A percentile compares a stretch with the other conserved stretches of the same genome.
These are phyloP conservation scores for Phlebiopsis flavidoalba DNA, from an alignment of 768 basidiomycete genomes.

Conservation along the genomic window DNA sequence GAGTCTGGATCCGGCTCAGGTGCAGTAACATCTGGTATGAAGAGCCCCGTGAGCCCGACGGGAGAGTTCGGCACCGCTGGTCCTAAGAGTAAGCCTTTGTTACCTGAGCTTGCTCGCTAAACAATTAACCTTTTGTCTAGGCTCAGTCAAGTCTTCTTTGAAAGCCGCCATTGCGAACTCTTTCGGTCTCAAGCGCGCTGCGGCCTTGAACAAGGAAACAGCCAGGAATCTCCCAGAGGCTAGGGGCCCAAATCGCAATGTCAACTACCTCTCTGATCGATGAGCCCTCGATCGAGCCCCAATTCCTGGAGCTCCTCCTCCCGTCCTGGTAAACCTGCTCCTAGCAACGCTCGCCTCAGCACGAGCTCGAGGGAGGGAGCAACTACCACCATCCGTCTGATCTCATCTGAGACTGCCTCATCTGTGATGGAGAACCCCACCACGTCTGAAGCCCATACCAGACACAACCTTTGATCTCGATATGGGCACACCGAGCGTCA, in stretches of 20 bases:
- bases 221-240: no score
- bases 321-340: slow-evolving; percentile 58
- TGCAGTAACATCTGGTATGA: slow-evolving; percentile 40
- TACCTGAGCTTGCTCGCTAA: background rate
- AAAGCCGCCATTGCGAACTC: slow-evolving; percentile 67
- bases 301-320: slow-evolving; percentile 55
- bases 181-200: slow-evolving; percentile 58
- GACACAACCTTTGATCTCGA: slow-evolving; percentile 65
- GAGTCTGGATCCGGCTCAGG: slow-evolving; percentile 34
- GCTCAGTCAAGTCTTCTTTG: slow-evolving; percentile 65
- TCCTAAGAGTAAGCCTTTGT: slow-evolving; percentile 53
- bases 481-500: slow-evolving; percentile 45
- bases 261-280: background rate
- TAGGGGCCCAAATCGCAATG: no score
- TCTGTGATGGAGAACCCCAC: slow-evolving; percentile 35
- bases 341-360: slow-evolving; percentile 55
- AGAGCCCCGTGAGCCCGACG: slow-evolving; percentile 32
- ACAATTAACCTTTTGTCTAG: slow-evolving; percentile 26
- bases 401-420: slow-evolving; percentile 22
- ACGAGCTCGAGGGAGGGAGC: slow-evolving; percentile 31
- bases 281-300: slow-evolving; percentile 28
- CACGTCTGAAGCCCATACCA: slow-evolving; percentile 55
- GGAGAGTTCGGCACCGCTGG: slow-evolving; percentile 71
- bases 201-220: background rate
- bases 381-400: slow-evolving; percentile 42